These are phyloP conservation scores for Apiospora phragmitis DNA, from an alignment of 2,329 filamentous ascomycete genomes.

Conservation along the genomic window DNA sequence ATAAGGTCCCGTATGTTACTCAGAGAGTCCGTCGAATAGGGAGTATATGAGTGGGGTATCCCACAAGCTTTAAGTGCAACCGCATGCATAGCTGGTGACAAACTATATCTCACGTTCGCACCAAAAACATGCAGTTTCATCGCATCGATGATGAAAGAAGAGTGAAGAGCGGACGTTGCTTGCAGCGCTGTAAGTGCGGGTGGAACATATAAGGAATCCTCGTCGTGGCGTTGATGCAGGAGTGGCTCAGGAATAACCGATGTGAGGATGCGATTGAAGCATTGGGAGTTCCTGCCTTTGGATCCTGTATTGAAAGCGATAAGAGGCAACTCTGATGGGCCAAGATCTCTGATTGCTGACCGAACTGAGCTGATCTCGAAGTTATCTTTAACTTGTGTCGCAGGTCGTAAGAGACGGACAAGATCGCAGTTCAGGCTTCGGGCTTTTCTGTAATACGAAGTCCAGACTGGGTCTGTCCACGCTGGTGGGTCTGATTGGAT, in stretches of 20 bases:
- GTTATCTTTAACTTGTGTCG: conserved; percentile 60
- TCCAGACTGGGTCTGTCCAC: conserved; percentile 59
- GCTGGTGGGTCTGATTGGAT: conserved; percentile 41
- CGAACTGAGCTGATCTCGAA: conserved; percentile 59
- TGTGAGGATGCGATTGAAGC: conserved; percentile 65
- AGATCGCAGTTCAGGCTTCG: conserved; percentile 60
- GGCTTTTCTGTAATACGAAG: conserved; percentile 59
- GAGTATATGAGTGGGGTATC: conserved; percentile 67
- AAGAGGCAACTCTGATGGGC: conserved; percentile 49
- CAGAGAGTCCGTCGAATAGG: conserved; percentile 62
- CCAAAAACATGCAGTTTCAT: conserved; percentile 76
- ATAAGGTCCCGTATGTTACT: conserved; percentile 65
- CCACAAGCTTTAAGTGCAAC: conserved; percentile 67
- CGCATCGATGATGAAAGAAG: conserved; percentile 65
- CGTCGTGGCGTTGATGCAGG: conserved; percentile 18
- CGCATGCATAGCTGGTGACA: conserved; percentile 79
- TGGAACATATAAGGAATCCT: conserved; percentile 27
- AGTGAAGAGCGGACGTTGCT: conserved; percentile 65
- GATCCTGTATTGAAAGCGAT: conserved; percentile 66
- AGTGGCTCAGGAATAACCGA: conserved; percentile 53
- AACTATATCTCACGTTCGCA: conserved; percentile 69
- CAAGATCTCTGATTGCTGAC: conserved; percentile 44
- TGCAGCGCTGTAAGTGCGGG: conserved; percentile 59
- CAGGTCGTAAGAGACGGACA: conserved; percentile 60
- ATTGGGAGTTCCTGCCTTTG: conserved; percentile 63